Conservation (phyloP, 1,284 basidiomycete species). For the Ustilago lituana region DNA sequence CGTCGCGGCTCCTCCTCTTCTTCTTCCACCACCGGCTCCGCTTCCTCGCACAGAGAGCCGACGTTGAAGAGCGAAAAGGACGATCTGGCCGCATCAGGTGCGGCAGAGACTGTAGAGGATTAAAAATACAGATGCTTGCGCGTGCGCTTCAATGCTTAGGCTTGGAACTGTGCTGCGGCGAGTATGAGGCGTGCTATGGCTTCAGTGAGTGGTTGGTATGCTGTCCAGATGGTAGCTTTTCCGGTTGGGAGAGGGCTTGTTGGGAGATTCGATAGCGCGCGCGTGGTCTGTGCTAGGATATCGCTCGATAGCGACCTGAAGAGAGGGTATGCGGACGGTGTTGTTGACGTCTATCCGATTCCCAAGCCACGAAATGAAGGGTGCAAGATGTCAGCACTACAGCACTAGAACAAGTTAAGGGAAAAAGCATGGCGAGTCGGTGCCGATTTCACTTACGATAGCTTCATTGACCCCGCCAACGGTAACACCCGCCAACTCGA, state of each 20-base stretch:
- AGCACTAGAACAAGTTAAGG: neutral
- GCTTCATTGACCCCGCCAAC: constrained; percentile 22
- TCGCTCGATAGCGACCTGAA: constrained; percentile 27
- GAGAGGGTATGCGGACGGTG: constrained; percentile 22
- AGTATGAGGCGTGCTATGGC: constrained; percentile 26
- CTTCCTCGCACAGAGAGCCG: too few species aligned
- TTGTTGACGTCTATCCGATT: constrained; percentile 20
- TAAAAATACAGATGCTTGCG: too few species aligned
- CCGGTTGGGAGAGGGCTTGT: neutral
- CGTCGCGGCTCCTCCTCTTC: constrained; percentile 2
- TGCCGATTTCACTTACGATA: constrained; percentile 10
- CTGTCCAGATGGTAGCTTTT: constrained; percentile 9
- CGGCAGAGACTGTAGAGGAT: too few species aligned
- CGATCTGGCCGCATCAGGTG: too few species aligned
- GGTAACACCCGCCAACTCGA: constrained; percentile 12
- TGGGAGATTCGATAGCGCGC: neutral
- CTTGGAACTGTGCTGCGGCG: constrained; percentile 26
- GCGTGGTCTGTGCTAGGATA: constrained; percentile 14
- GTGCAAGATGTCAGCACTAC: neutral
- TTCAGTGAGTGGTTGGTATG: constrained; percentile 30
- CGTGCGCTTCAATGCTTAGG: too few species aligned
- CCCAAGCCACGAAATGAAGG: too few species aligned
- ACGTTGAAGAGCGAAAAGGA: too few species aligned
- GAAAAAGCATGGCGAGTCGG: too few species aligned
- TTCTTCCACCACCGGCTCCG: too few species aligned